Base-by-base conservation (phyloP, 176 grass and related monocot species). In the Elymus sibiricus region DNA sequence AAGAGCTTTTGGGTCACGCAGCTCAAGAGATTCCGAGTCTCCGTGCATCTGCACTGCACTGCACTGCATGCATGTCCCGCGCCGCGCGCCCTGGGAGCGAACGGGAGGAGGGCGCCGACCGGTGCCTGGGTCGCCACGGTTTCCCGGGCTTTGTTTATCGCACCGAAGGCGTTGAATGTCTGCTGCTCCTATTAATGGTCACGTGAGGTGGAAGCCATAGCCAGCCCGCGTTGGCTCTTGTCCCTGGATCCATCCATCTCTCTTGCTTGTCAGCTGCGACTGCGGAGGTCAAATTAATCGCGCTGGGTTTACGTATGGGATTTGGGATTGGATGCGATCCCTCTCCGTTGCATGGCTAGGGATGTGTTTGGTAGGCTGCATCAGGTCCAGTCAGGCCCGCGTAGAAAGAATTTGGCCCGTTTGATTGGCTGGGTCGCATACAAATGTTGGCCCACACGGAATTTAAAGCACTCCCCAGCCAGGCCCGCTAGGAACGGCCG, bases 161-260 rank as follows among this genome's bases (percentile, higher is more conserved):
- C 61, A 69, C 49, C 84, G 86, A 84, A 86, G 83, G 89, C 89
- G 92, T 94, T 94, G 92, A 91, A 91, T 94, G 92, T 91, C 83
- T 94, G 79, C 89, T 83, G 29, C 79, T 1, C 17, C 32, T 60
- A 94, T 91, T 88, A 80, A 89, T 91, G 86, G 22, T 84, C 92
- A 84, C 89, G 83, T 91, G 89, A 89, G 55, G 25, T 16, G 60
- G 68, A 91, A 40, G 61, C 81, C 69, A 51, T 17, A 75, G 13
- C 71, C 34, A n/a, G 40, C 22, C 32, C 12, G 14, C n/a, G 12
- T 87, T 87, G 73, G 73, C 72, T 29, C 31, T 56, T 55, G 25
- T 26, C 43, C 40, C 15, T 28, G 40, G 40, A 22, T 56, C 12
- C 8, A 73, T 59, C 43, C 38, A 58, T 58, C 19, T 21, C 19